Conservation (phyloP, 2,329 filamentous ascomycete species). For the Penicillium sp. region DNA sequence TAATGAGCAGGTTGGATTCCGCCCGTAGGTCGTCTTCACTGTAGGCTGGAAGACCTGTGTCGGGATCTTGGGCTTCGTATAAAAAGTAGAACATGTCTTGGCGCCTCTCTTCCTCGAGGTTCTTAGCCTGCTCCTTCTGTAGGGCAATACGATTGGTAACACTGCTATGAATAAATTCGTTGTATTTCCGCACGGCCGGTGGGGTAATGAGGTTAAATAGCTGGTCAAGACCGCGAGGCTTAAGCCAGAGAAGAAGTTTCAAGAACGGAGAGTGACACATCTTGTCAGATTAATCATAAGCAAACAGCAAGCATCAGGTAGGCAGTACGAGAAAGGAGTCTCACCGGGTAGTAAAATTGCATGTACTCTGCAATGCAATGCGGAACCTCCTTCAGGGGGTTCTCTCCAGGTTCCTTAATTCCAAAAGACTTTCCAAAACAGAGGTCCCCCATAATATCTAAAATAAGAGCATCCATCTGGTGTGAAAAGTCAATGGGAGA, state of each 20-base stretch:
- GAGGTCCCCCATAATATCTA: constrained; percentile 9
- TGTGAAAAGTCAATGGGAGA: constrained; percentile 1
- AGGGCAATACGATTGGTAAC: neutral
- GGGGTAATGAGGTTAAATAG: neutral
- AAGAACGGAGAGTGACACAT: constrained; percentile 8
- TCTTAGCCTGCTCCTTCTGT: neutral
- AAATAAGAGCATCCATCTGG: neutral
- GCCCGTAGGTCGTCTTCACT: neutral
- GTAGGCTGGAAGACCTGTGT: neutral
- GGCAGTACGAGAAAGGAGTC: neutral
- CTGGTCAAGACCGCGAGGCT: constrained; percentile 8
- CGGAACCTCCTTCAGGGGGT: neutral
- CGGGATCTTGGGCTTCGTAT: constrained; percentile 3
- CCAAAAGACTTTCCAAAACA: constrained; percentile 8
- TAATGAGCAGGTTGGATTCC: constrained; percentile 1
- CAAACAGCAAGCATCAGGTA: neutral
- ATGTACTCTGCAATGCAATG: neutral
- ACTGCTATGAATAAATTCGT: constrained; percentile 2
- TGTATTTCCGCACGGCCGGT: neutral
- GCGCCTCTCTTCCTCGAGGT: neutral
- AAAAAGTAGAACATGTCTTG: constrained; percentile 9
- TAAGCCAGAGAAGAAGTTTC: constrained; percentile 6
- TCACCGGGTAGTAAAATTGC: constrained; percentile 4
- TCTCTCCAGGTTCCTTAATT: constrained; percentile 6
- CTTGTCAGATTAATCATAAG: neutral